Conservation (phyloP, 1,139 yeast species). For the Kodamaea ohmeri region DNA sequence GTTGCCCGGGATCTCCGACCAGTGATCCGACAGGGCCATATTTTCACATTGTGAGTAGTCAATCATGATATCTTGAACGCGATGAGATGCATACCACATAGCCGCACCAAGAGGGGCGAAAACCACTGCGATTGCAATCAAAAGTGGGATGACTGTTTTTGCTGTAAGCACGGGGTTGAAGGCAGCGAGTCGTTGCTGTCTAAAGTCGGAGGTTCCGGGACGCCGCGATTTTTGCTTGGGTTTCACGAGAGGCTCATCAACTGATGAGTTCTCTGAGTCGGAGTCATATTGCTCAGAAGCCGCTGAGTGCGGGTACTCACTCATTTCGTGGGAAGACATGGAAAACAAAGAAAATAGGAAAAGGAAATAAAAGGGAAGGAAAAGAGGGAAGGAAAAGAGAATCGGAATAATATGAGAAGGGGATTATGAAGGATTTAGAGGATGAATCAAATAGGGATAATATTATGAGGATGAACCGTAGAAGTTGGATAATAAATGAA, state of each 20-base stretch:
- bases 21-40: slow-evolving; percentile 52
- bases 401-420: not conserved
- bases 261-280: slow-evolving; percentile 34
- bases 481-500: not conserved
- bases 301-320: not conserved
- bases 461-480: not conserved
- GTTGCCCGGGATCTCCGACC: slow-evolving; percentile 60
- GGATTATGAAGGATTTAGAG: not conserved
- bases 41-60: slow-evolving; percentile 76
- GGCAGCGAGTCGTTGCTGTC: slow-evolving; percentile 60
- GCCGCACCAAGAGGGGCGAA: slow-evolving; percentile 93
- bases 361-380: not conserved
- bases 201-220: slow-evolving; percentile 61
- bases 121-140: slow-evolving; percentile 71
- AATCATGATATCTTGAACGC: slow-evolving; percentile 73
- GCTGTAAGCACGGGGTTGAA: slow-evolving; percentile 85
- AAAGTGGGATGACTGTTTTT: slow-evolving; percentile 78
- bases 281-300: slow-evolving; percentile 22
- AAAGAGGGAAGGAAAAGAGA: not conserved
- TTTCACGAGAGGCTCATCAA: slow-evolving; percentile 19
- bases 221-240: slow-evolving; percentile 43
- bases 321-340: slow-evolving; percentile 1
- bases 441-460: not conserved
- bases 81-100: slow-evolving; percentile 75
- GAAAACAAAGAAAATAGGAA: not conserved